Conservation (phyloP, 768 basidiomycete species). For the Gloeopeniophorella convolvens region DNA sequence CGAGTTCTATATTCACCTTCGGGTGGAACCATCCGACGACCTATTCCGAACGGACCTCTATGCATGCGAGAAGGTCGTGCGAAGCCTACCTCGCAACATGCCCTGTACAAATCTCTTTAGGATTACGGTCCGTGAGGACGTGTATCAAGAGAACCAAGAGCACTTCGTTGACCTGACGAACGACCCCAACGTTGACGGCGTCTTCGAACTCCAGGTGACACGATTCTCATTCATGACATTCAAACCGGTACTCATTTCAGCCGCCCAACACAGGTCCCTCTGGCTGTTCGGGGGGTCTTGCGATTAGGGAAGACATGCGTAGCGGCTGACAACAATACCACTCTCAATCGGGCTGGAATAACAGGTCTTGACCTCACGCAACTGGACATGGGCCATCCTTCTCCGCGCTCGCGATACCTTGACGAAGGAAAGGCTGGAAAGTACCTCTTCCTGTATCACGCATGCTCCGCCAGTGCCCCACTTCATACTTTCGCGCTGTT, state of each 20-base stretch:
- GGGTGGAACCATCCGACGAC: conserved; percentile 55
- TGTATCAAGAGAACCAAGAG: conserved; percentile 78
- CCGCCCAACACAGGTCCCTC: conserved; percentile 54
- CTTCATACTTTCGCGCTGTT: conserved; percentile 89
- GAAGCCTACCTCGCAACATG: conserved; percentile 73
- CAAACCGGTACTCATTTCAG: conserved; percentile 1
- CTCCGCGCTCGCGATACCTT: conserved; percentile 65
- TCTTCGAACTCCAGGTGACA: conserved; percentile 84
- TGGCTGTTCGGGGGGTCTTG: conserved; percentile 73
- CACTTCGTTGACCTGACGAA: conserved; percentile 92
- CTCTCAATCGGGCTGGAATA: conserved; percentile 77
- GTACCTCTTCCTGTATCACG: conserved; percentile 87
- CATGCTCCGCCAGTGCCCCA: conserved; percentile 59
- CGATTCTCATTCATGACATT: background rate
- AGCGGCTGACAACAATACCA: conserved; percentile 56
- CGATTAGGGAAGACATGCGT: conserved; percentile 80
- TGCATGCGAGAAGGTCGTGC: conserved; percentile 60
- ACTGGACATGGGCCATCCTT: conserved; percentile 55
- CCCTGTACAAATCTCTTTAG: conserved; percentile 78
- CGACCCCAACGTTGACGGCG: conserved; percentile 90
- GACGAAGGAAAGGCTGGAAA: conserved; percentile 62
- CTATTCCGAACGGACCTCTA: conserved; percentile 69
- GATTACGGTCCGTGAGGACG: conserved; percentile 73
- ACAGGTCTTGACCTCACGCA: conserved; percentile 79
- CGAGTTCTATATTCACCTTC: conserved; percentile 90